Percentiles rank a stretch among this genome's conserved stretches.
Conservation (phyloP, 2,329 filamentous ascomycete genomes). For the Truncatella angustata region DNA sequence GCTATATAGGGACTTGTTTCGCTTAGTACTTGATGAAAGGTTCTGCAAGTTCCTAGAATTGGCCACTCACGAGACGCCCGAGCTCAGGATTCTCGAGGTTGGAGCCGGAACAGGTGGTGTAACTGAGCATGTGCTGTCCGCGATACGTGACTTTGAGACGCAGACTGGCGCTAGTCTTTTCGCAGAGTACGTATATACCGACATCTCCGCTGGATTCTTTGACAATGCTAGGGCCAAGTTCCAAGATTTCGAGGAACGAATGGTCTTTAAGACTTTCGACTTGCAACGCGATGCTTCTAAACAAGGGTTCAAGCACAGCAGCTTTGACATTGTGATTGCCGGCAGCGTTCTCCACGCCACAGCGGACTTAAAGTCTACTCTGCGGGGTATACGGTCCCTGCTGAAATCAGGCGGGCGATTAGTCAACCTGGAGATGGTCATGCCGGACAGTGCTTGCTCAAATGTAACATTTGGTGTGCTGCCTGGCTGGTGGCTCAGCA, state of each 20-base stretch:
- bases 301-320: not conserved
- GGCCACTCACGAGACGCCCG: slow-evolving; percentile 24
- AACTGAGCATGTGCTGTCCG: slow-evolving; percentile 17
- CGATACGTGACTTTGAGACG: not conserved
- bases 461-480: slow-evolving; percentile 4
- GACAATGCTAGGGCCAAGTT: not conserved
- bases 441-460: not conserved
- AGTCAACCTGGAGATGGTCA: slow-evolving; percentile 13
- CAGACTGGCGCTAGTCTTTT: not conserved
- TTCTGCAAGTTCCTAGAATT: not conserved
- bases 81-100: slow-evolving; percentile 30
- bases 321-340: slow-evolving; percentile 9
- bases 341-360: slow-evolving; percentile 22
- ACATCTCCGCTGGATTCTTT: slow-evolving; percentile 3
- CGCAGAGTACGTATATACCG: slow-evolving; percentile 1
- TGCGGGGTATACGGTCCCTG: slow-evolving; percentile 17
- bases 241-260: slow-evolving; percentile 13
- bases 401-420: slow-evolving; percentile 19
- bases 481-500: slow-evolving; percentile 9
- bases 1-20: no score
- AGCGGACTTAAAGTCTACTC: slow-evolving; percentile 11
- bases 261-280: slow-evolving; percentile 18
- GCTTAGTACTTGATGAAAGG: slow-evolving; percentile 12
- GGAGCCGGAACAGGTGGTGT: slow-evolving; percentile 33
- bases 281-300: slow-evolving; percentile 14